phyloP scores from a whole-genome alignment of 2,329 filamentous ascomycete genomes.

The Fonsecaea nubica region DNA sequence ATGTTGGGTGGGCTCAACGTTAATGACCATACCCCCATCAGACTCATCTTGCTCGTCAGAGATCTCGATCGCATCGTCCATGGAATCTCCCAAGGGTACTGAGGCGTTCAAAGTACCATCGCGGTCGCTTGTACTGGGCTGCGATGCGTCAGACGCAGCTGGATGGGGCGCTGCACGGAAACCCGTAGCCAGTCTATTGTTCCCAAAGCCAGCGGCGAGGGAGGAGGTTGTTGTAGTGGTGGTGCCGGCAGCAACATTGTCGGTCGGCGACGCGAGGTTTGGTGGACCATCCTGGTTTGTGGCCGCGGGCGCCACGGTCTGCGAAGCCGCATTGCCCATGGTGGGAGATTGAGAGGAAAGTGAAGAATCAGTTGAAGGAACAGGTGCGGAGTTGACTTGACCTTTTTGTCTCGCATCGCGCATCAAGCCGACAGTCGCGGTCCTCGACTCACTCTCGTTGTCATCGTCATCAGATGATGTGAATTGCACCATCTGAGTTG shows the following conservation, averaged over 20 bases:
- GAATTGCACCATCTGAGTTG: slow-evolving; percentile 38
- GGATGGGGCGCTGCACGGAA: slow-evolving; percentile 18
- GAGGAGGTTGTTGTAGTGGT: background rate
- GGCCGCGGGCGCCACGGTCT: background rate
- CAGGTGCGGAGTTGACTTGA: slow-evolving; percentile 21
- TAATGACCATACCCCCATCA: slow-evolving; percentile 51
- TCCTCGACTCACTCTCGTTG: slow-evolving; percentile 53
- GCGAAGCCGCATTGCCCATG: slow-evolving; percentile 21
- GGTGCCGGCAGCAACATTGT: background rate
- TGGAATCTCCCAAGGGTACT: slow-evolving; percentile 17
- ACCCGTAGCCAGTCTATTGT: slow-evolving; percentile 38
- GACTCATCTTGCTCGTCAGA: slow-evolving; percentile 40
- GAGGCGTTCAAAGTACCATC: slow-evolving; percentile 1
- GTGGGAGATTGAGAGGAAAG: background rate
- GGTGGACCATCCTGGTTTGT: background rate
- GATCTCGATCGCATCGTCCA: slow-evolving; percentile 39
- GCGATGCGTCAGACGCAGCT: background rate
- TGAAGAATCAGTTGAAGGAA: slow-evolving; percentile 6
- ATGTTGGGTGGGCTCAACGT: slow-evolving; percentile 43
- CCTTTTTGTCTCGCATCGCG: slow-evolving; percentile 38
- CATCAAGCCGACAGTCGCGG: slow-evolving; percentile 51
- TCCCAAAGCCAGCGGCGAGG: slow-evolving; percentile 27
- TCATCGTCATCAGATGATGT: slow-evolving; percentile 46
- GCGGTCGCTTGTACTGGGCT: background rate
- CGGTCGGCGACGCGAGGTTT: background rate